A percentile compares a stretch with the other conserved stretches of the same genome.
Conservation (phyloP, 345 rosid genomes). For the Sisymbrium irio region DNA sequence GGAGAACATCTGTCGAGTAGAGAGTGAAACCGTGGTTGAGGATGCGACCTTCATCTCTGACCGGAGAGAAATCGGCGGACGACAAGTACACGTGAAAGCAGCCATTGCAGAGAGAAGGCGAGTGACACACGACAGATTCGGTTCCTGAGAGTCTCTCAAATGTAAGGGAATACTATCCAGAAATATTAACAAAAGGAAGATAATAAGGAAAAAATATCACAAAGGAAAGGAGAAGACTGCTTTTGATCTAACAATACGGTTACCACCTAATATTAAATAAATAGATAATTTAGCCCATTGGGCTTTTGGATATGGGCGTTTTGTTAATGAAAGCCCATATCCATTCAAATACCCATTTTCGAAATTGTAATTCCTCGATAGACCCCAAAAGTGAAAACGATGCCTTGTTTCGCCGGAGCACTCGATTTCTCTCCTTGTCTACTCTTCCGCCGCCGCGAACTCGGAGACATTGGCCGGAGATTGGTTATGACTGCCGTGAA, state of each 20-base stretch:
- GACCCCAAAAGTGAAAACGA: slow-evolving; percentile 14
- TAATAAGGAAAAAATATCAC: neutral
- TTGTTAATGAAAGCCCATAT: neutral
- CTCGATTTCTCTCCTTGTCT: slow-evolving; percentile 37
- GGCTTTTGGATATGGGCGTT: neutral
- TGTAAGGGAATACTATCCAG: slow-evolving; percentile 28
- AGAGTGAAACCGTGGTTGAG: slow-evolving; percentile 17
- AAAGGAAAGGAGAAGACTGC: neutral
- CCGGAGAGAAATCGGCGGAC: slow-evolving; percentile 31
- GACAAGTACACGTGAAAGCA: slow-evolving; percentile 34
- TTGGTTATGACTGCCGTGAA: slow-evolving; percentile 31
- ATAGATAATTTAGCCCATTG: neutral
- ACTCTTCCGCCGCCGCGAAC: slow-evolving; percentile 30
- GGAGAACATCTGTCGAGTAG: slow-evolving; percentile 13
- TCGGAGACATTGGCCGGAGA: slow-evolving; percentile 24
- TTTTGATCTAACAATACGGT: neutral
- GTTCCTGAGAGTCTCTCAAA: slow-evolving; percentile 3
- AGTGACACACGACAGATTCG: slow-evolving; percentile 3
- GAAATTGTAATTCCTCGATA: neutral
- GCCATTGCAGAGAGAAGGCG: slow-evolving; percentile 38
- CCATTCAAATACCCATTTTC: neutral
- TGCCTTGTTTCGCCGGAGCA: slow-evolving; percentile 25
- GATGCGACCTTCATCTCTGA: slow-evolving; percentile 26
- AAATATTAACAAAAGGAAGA: neutral
- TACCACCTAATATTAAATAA: neutral